Evolutionary conservation across 148 eudicot species (phyloP), one percentile per base, ranked within the genome.

Genomic region (Persicaria tinctoria): DNA sequence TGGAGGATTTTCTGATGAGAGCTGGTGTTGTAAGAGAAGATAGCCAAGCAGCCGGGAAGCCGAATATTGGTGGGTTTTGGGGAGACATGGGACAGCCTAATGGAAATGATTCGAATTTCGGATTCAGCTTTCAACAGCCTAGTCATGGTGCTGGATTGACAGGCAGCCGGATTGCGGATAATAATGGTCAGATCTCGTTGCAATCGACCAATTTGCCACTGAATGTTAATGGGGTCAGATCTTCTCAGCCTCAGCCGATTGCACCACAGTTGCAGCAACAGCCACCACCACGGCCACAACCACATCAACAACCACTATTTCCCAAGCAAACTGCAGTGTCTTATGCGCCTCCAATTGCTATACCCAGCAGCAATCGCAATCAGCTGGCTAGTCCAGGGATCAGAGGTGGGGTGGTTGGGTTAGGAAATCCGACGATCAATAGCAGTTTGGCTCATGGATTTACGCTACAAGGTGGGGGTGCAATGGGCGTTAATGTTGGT

Each of bases 1-100:
- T 93, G 60, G 98, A 93, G 79, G 98, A 93, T 86, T 93, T 93
- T 78, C 82, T 93, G 81, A 73, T 84, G 27, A 91, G 83, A 81
- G 98, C 97, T 60, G 93, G 98, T 55, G 92, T 89, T 64, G 98
- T 93, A n/a, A 89, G 85, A 85, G 98, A 93, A 75, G 93, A 87
- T 74, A 51, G 78, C 23, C 91, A 86, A 74, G 16, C 81, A 7
- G 63, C 74, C 66, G 83, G 51, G 13, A 87, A 84, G 79, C 56
- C 83, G 11, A 86, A 76, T 64, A 68, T n/a, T 70, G 73, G 59
- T 46, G 89, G 83, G 14, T 66, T 85, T 77, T 85, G 89, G 66
- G 87, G 89, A 32, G 87, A 82, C 80, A 74, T 85, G 54, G 80
- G 80, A 6, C 80, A 62, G 63, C 46, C 84, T 12, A 81, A 49